A percentile compares a stretch with the other conserved stretches of the same genome.
Evolutionary conservation across 176 grass and related monocot species (phyloP).

Genomic region (Alopecurus myosuroides): DNA sequence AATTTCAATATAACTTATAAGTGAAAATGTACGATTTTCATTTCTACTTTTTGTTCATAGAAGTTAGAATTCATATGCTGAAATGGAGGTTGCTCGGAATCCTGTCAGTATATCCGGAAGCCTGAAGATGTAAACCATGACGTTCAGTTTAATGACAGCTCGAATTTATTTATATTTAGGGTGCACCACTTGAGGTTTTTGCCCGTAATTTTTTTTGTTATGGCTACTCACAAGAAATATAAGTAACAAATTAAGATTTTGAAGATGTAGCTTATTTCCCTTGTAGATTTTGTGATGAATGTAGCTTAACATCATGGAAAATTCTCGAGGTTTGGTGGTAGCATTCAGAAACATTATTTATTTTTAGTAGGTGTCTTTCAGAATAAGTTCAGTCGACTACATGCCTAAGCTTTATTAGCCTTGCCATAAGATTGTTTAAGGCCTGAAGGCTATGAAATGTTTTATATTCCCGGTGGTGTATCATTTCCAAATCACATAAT

Average conservation of each 20-base stretch:
- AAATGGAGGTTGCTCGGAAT: neutral
- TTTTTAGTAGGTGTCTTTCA: neutral
- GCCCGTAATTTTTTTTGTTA: neutral
- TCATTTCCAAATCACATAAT: neutral
- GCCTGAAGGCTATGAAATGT: conserved; percentile 5
- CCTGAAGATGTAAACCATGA: neutral
- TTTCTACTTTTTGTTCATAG: neutral
- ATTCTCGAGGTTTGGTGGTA: neutral
- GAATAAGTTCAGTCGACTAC: neutral
- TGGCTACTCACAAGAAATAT: neutral
- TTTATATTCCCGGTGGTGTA: neutral
- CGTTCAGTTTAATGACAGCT: neutral
- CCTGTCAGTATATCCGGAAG: neutral
- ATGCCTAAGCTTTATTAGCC: neutral
- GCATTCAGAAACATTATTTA: neutral
- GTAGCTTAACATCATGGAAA: neutral
- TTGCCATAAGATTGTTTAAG: neutral
- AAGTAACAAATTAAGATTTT: neutral
- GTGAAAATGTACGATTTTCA: neutral
- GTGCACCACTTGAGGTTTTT: neutral
- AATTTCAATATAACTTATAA: neutral
- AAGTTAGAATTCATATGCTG: neutral
- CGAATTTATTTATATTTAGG: neutral
- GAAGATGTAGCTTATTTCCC: neutral
- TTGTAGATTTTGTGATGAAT: neutral